Base-by-base conservation (phyloP, 805 yeast species). In the Wickerhamiella occidentalis region DNA sequence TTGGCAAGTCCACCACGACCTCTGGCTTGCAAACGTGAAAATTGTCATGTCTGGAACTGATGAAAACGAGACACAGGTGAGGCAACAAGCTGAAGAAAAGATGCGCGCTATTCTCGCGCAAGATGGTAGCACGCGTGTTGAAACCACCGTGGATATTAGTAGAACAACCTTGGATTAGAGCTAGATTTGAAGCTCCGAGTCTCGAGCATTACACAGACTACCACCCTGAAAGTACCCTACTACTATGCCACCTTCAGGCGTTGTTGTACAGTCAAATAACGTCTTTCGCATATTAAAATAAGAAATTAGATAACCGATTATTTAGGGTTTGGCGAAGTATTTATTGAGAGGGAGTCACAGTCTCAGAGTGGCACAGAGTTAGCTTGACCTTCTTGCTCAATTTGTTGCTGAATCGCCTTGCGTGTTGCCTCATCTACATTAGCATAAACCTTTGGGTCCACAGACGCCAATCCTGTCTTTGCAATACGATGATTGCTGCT, bases 401-500 rank as follows among this genome's bases (percentile, higher is more conserved):
- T 40, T 40, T 56, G 60, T 40, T 53, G 44, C 41, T 53, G 51
- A 51, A 85, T 80, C 1, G 86, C 92, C 23, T 64, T 57, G 57
- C 69, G 73, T 1, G 76, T 69, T 6, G 78, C 80, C 30, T 76
- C 81, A 54, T 73, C 47, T 17, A 53, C 29, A 26, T 48, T 45
- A 9, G 73, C 79, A 53, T 79, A 80, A 0, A 86, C 59, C 9
- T 74, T 78, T 13, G 64, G 58, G 1, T 83, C 78, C 2, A 87
- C 78, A 50, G 73, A 70, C 3, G 64, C 63, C 54, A 87, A 68
- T 0, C 95, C 95, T 0, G 94, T 82, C n/a, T 66, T 63, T 54
- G 67, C 73, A 25, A 66, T 66, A 45, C 77, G 67, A 51, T 78
- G 70, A 26, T 76, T 67, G 45, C 74, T 71, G 38, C 50, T 45